Base-by-base conservation (phyloP, 208 protist species). In the Acanthamoeba healyi region DNA sequence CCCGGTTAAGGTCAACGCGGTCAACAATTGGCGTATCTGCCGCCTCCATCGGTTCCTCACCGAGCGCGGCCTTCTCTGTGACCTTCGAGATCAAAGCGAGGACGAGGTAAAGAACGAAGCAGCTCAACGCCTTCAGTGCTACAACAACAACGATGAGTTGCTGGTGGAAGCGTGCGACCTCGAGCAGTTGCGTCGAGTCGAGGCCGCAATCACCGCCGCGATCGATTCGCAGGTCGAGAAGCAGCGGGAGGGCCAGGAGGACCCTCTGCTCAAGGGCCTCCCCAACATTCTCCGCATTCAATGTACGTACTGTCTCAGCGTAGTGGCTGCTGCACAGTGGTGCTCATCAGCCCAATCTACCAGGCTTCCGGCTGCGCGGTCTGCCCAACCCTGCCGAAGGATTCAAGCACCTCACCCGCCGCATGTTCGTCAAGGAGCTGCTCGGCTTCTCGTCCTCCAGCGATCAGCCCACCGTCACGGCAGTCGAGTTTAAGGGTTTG, bases 361-460 rank as follows among this genome's bases (percentile, higher is more conserved):
- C 3, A 74, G 65, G 65, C 65, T 74, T 74, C 65, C 65, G 65
- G 15, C 65, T 74, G 12, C 3, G 65, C 12, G 34, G 12, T 26
- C 17, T 74, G n/a, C 65, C 65, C 19, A 74, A 74, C 34, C 65
- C n/a, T 22, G 24, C 65, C 12, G 29, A 29, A 29, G 65, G 65
- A 10, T 74, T 74, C 65, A 29, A 38, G 65, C 65, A 74, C 29
- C 65, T 74, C 9, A 38, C n/a, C 65, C 7, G 29, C 65, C 65
- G 65, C 65, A 74, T 74, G 65, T 74, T 74, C 65, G 65, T 40
- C 65, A 74, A 74, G 65, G 65, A 74, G 65, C n/a, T 74, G 2
- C 54, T 61, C 54, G 54, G 22, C 65, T 29, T 74, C 65, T 38
- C 65, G 24, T 67, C 29, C 29, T 4, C 10, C 29, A 17, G 9